These are phyloP conservation scores for Thalassiosira mediterranea DNA, from an alignment of 352 stramenopile species.

Conservation along the genomic window DNA sequence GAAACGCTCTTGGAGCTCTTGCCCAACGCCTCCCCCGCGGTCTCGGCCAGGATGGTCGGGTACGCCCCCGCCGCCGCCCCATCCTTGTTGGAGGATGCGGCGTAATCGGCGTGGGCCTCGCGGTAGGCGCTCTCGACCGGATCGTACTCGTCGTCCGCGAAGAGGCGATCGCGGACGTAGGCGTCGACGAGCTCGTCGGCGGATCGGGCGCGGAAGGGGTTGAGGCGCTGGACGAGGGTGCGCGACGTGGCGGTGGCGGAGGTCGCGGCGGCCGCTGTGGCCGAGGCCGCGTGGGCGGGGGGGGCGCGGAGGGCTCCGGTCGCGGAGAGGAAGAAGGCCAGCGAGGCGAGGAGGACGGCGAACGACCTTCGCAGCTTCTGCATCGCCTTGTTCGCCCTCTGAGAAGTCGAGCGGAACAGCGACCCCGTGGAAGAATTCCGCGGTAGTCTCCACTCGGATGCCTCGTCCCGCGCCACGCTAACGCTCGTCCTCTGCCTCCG, in stretches of 20 bases:
- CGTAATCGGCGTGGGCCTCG: constrained; percentile 60
- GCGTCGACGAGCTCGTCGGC: constrained; percentile 67
- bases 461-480: background rate
- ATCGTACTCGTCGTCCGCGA: constrained; percentile 78
- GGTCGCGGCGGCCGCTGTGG: background rate
- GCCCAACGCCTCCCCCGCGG: constrained; percentile 54
- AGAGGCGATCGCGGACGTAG: constrained; percentile 77
- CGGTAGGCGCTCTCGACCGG: constrained; percentile 73
- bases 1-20: constrained; percentile 37
- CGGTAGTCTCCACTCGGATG: background rate
- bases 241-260: background rate
- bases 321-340: constrained; percentile 33
- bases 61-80: constrained; percentile 54
- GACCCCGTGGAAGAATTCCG: background rate
- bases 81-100: constrained; percentile 34
- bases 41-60: constrained; percentile 58
- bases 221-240: constrained; percentile 17
- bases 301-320: background rate
- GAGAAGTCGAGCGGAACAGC: background rate
- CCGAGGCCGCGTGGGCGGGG: constrained; percentile 22
- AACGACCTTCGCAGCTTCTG: constrained; percentile 17
- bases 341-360: constrained; percentile 26
- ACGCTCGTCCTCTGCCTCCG: background rate
- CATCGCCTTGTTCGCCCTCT: background rate
- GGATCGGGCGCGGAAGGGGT: constrained; percentile 40